A percentile compares a stretch with the other conserved stretches of the same genome.
These are phyloP conservation scores for Blastocystis sp. DNA, from an alignment of 352 stramenopile species.

Conservation along the genomic window DNA sequence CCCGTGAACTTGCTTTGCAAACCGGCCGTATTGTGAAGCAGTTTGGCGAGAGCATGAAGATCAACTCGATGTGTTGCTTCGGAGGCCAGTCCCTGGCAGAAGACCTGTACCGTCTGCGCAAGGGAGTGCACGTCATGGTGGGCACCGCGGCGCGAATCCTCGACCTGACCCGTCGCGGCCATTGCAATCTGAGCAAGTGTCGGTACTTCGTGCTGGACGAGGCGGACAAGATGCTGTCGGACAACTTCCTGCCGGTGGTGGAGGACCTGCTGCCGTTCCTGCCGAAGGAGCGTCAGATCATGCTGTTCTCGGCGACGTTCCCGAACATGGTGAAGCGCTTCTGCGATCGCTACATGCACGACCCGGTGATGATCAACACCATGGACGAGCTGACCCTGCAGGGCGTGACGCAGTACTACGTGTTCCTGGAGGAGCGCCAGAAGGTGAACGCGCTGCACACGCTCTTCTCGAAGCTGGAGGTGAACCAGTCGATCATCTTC, in stretches of 20 bases:
- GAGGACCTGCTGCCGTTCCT: slow-evolving; percentile 93
- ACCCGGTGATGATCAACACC: slow-evolving; percentile 98
- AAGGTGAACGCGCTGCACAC: slow-evolving; percentile 99
- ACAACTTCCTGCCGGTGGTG: slow-evolving; percentile 94
- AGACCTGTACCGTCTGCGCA: slow-evolving; percentile 99
- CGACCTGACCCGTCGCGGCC: slow-evolving; percentile 94
- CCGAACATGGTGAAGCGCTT: slow-evolving; percentile 97
- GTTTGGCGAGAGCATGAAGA: slow-evolving; percentile 92
- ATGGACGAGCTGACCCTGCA: slow-evolving; percentile 98
- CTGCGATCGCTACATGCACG: slow-evolving; percentile 94
- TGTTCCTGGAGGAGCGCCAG: slow-evolving; percentile 96
- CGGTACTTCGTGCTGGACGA: slow-evolving; percentile 98
- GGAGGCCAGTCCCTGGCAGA: slow-evolving; percentile 96
- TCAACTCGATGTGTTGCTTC: slow-evolving; percentile 96
- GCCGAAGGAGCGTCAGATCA: slow-evolving; percentile 91
- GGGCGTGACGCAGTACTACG: slow-evolving; percentile 98
- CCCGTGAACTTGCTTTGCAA: slow-evolving; percentile 95
- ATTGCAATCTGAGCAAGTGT: slow-evolving; percentile 92
- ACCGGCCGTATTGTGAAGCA: slow-evolving; percentile 94
- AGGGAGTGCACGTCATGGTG: slow-evolving; percentile 97
- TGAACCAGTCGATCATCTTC: slow-evolving; percentile 99
- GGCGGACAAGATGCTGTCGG: slow-evolving; percentile 96
- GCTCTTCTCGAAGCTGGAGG: slow-evolving; percentile 96
- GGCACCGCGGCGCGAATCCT: slow-evolving; percentile 95
- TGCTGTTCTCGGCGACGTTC: slow-evolving; percentile 99